These are phyloP conservation scores for Blakeslea trispora DNA, from an alignment of 371 early-diverging fungal species.

Conservation along the genomic window DNA sequence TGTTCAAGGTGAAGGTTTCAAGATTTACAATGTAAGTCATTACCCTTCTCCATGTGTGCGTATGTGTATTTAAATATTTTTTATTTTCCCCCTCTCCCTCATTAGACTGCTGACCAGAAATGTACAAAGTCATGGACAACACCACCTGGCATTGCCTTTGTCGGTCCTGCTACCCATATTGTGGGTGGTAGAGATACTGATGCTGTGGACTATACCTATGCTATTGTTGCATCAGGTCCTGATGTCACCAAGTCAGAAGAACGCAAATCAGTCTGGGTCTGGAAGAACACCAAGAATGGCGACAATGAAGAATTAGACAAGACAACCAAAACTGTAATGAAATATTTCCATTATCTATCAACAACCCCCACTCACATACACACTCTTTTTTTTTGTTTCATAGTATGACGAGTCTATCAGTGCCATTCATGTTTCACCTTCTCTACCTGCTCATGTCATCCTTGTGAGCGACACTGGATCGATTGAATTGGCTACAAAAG, in stretches of 20 bases:
- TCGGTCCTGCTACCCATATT: slow-evolving; percentile 51
- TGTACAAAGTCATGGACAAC: slow-evolving; percentile 61
- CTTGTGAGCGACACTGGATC: slow-evolving; percentile 56
- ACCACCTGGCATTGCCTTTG: slow-evolving; percentile 58
- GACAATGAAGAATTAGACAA: slow-evolving; percentile 29
- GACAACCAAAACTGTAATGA: slow-evolving; percentile 38
- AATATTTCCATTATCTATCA: too few relatives aligned
- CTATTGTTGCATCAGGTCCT: slow-evolving; percentile 55
- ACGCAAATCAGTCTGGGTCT: slow-evolving; percentile 56
- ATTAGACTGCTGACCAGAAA: slow-evolving; percentile 60
- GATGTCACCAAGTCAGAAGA: slow-evolving; percentile 57
- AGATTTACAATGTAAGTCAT: slow-evolving; percentile 60
- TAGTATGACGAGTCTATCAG: slow-evolving; percentile 57
- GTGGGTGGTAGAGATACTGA: slow-evolving; percentile 35
- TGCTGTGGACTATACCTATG: slow-evolving; percentile 53
- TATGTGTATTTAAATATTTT: too few relatives aligned
- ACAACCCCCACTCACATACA: too few relatives aligned
- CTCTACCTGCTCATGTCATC: slow-evolving; percentile 51
- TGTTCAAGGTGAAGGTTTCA: slow-evolving; percentile 63
- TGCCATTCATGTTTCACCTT: slow-evolving; percentile 51
- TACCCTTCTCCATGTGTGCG: background rate
- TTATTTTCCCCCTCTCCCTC: background rate
- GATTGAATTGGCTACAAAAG: slow-evolving; percentile 52
- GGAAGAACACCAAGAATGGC: slow-evolving; percentile 41
- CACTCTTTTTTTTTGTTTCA: slow-evolving; percentile 1